Base-by-base conservation (phyloP, 306 rosid genomes). In the Quercus gilva region DNA sequence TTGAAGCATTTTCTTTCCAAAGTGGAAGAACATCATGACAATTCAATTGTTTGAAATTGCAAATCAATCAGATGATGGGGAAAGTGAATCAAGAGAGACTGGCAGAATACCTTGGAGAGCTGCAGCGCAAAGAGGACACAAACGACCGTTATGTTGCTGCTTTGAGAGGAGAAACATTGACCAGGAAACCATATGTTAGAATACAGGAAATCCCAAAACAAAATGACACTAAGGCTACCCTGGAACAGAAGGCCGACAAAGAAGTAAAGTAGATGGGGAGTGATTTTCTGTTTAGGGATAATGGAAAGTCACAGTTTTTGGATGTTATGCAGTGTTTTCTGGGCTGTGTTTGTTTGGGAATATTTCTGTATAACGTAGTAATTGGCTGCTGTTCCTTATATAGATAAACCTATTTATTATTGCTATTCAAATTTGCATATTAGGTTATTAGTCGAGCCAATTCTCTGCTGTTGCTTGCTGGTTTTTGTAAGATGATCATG, bases 111-210 rank as follows among this genome's bases (percentile, higher is more conserved):
- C 93, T 94, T 1, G 97, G 98, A 49, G 98, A 93, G 92, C 83
- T 94, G 82, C 92, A 88, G 87, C 26, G 97, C 82, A 92, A 94
- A 72, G 98, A 94, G 86, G 85, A 95, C 78, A 91, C 98, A 60
- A 90, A 95, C 74, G 99, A 92, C 67, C 98, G 94, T n/a, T 95
- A 91, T 76, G 92, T 92, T 74, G 99, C 97, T 71, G 99, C 98
- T 71, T 79, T 92, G 65, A 89, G 78, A 83, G 99, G 97, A 77
- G 92, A 95, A 79, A 41, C 45, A 41, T 41, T 41, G 45, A 41
- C 45, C 10, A 41, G 45, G 45, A 41, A 92, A 3, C 99, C 98
- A 1, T 95, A 92, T 60, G 97, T 87, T 71, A 88, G 97, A 91
- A 92, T 94, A 72, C 97, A 92, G 84, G 92, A 97, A 5, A 74